phyloP scores from a whole-genome alignment of 192 early-diverging fungal genomes.

The Backusella macrospora region DNA sequence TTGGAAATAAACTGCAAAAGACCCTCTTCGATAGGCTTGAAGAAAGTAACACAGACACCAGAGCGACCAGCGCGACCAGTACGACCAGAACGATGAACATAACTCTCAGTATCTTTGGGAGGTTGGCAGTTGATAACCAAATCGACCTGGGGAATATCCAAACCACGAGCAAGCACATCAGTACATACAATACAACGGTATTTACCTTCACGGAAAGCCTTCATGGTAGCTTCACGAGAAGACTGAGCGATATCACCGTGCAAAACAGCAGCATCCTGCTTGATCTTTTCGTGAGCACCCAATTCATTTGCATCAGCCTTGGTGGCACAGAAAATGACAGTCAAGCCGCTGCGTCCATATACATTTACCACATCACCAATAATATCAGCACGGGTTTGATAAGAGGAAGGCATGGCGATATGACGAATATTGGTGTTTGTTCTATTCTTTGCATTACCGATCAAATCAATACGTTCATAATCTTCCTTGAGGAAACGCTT shows the following conservation, averaged over 20 bases:
- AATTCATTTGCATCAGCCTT: conserved; percentile 89
- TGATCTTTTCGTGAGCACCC: conserved; percentile 75
- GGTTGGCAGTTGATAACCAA: conserved; percentile 97
- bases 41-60: conserved; percentile 93
- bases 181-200: conserved; percentile 88
- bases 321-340: conserved; percentile 95
- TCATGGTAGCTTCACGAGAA: conserved; percentile 77
- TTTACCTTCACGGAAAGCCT: conserved; percentile 86
- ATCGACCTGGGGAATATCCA: conserved; percentile 97
- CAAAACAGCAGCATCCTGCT: conserved; percentile 76
- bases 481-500: conserved; percentile 56
- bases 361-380: conserved; percentile 93
- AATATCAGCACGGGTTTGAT: conserved; percentile 88
- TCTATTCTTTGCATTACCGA: conserved; percentile 85
- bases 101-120: conserved; percentile 90
- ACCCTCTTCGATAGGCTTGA: conserved; percentile 84
- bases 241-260: conserved; percentile 87
- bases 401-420: conserved; percentile 83
- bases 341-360: conserved; percentile 81
- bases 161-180: conserved; percentile 93
- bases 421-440: conserved; percentile 89
- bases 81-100: conserved; percentile 94
- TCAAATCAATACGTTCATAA: conserved; percentile 78
- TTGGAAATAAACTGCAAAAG: conserved; percentile 77
- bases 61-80: conserved; percentile 90